Evolutionary conservation across 2,329 filamentous ascomycete genomes (phyloP).

Genomic region (Clonostachys rosea): DNA sequence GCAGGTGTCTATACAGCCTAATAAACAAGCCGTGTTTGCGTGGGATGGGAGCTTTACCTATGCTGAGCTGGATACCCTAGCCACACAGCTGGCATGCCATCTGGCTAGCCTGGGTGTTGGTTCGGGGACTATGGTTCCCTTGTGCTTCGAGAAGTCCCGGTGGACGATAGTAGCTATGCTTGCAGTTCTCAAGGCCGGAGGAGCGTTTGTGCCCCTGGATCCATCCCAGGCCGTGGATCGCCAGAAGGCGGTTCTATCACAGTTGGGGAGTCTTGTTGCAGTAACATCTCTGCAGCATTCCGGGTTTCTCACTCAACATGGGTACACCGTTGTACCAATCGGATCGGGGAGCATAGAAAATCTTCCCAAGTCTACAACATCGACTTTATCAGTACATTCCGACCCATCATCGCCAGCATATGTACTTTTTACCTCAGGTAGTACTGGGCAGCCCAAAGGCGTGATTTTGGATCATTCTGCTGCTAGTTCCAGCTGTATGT

Average conservation of each 20-base stretch:
- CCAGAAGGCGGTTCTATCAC: too few species aligned
- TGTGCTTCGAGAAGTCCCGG: conserved; percentile 14
- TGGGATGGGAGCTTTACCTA: conserved; percentile 34
- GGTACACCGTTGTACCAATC: not conserved
- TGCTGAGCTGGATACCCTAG: conserved; percentile 17
- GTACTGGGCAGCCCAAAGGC: conserved; percentile 13
- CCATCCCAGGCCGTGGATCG: not conserved
- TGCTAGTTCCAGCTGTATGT: conserved; percentile 8
- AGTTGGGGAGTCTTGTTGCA: not conserved
- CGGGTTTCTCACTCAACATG: conserved; percentile 15
- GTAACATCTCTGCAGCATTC: conserved; percentile 16
- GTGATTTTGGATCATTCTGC: conserved; percentile 8
- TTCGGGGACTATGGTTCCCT: conserved; percentile 5
- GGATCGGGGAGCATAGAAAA: not conserved
- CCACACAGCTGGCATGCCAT: conserved; percentile 4
- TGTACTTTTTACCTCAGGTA: conserved; percentile 14
- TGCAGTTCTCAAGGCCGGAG: conserved; percentile 16
- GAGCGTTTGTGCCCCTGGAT: conserved; percentile 11
- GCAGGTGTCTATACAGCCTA: too few species aligned
- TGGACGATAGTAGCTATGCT: conserved; percentile 13
- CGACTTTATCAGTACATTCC: conserved; percentile 6
- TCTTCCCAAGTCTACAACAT: not conserved
- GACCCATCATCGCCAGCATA: conserved; percentile 14
- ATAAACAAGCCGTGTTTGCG: conserved; percentile 2
- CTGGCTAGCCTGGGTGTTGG: conserved; percentile 3